phyloP scores from a whole-genome alignment of 306 rosid species.

The Fragaria ananassa region DNA sequence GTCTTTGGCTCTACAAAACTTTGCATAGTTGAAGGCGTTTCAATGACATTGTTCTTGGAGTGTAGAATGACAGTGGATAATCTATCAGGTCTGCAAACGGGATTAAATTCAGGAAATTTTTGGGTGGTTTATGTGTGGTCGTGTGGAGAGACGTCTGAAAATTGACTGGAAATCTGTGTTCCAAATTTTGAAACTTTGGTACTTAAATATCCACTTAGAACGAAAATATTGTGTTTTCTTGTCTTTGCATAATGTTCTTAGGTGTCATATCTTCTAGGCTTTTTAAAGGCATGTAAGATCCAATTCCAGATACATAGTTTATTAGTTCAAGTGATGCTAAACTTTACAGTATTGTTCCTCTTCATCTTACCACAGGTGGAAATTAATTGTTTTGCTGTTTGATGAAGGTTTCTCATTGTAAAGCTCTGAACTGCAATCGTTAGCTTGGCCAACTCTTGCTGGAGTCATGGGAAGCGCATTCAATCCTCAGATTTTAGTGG shows the following conservation, averaged over 20 bases:
- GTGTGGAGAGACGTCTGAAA: background rate
- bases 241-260: background rate
- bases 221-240: background rate
- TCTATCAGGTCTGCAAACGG: background rate
- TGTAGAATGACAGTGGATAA: background rate
- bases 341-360: background rate
- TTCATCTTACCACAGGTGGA: background rate
- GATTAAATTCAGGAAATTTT: too few relatives aligned
- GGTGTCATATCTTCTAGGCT: background rate
- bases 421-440: slow-evolving; percentile 32
- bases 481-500: slow-evolving; percentile 95
- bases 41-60: background rate
- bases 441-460: slow-evolving; percentile 27
- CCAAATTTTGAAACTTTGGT: background rate
- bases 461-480: slow-evolving; percentile 85
- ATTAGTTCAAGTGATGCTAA: background rate
- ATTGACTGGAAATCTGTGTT: background rate
- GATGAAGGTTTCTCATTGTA: slow-evolving; percentile 33
- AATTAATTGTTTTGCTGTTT: slow-evolving; percentile 10
- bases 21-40: background rate
- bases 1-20: background rate
- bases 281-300: too few relatives aligned
- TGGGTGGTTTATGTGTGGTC: too few relatives aligned
- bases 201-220: background rate
- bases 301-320: too few relatives aligned